Base-by-base conservation (phyloP, 805 yeast species). In the Wickerhamiella alocasiicola region DNA sequence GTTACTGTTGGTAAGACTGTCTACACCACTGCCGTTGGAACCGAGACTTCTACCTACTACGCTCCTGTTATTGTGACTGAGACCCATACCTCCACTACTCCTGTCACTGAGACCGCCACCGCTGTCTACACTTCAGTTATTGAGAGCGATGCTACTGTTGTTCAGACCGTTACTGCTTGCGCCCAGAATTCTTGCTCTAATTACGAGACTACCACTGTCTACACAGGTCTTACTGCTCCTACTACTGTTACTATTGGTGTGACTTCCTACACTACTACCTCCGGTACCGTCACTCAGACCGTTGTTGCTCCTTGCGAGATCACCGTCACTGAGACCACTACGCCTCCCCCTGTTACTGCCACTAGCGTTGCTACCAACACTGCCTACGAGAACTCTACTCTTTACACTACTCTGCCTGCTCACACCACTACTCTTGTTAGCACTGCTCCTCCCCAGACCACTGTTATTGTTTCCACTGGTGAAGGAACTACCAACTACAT, bases 151-250 rank as follows among this genome's bases (percentile, higher is more conserved):
- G 19, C 17, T 13, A 37, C 41, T 27, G 31, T 37, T 21, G 34
- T 37, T 15, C 41, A 37, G 41, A 37, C 41, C 16, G 34, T 37
- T 9, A 37, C 41, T 37, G 41, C 30, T 15, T 37, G 41, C 35
- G 34, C 16, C 18, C 2, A 9, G 11, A n/a, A 24, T 15, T 12
- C 18, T 26, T 37, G 41, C 25, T 15, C 16, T 9, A 31, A 28
- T n/a, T 29, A 28, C 30, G 31, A 20, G 21, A 37, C 41, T 16
- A 26, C 41, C 9, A 23, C 31, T 21, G 41, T 37, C 16, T 19
- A 26, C 21, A 37, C 41, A 16, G 41, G 35, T 13, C 23, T 30
- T 12, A 29, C 35, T 24, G 35, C 31, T 12, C 42, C 42, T 16
- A 39, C 42, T 9, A 39, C 42, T 39, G 33, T 39, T 19, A 32